Base-by-base conservation (phyloP, 345 rosid species). In the Reutealis trisperma region DNA sequence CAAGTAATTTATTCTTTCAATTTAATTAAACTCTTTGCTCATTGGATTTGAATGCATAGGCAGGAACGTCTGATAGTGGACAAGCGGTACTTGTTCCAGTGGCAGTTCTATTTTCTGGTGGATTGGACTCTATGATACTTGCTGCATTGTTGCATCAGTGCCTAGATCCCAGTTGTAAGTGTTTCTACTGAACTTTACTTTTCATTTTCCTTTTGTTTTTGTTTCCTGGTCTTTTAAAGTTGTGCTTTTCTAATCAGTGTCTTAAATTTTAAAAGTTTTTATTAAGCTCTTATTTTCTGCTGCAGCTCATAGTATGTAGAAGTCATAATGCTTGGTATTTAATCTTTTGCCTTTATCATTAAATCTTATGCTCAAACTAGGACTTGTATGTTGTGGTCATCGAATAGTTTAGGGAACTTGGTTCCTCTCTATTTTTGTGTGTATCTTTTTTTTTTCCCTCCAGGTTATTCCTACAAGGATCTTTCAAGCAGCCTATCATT, bases 51-150 rank as follows among this genome's bases (percentile, higher is more conserved):
- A 63, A 76, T 78, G 74, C 66, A 30, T 82, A 91, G 97, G 90
- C 77, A 71, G 85, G 44, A 22, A 61, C 41, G 44, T 73, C 64
- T 67, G 85, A 70, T 63, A 54, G n/a, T 60, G 44, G 52, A 63
- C 70, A 80, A 75, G 74, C 80, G 71, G 93, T 85, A 73, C 78
- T 49, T 75, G 87, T 74, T 67, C 98, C 98, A 1, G 90, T 92
- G 55, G 99, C 98, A 54, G 90, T 96, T 76, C 92, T 96, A 59
- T 93, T 96, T 83, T 96, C 99, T 66, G 98, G 99, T 60, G 99
- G 99, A 76, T 80, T 93, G 74, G 99, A 96, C 85, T 96, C 98
- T 37, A 96, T 92, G 98, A 92, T 96, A 80, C 89, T 96, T 60
- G 94, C 99, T 52, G 97, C 96, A 47, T 76, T 96, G 32, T 84